These are phyloP conservation scores for Globisporangium yorkense DNA, from an alignment of 352 stramenopile genomes.

Conservation along the genomic window DNA sequence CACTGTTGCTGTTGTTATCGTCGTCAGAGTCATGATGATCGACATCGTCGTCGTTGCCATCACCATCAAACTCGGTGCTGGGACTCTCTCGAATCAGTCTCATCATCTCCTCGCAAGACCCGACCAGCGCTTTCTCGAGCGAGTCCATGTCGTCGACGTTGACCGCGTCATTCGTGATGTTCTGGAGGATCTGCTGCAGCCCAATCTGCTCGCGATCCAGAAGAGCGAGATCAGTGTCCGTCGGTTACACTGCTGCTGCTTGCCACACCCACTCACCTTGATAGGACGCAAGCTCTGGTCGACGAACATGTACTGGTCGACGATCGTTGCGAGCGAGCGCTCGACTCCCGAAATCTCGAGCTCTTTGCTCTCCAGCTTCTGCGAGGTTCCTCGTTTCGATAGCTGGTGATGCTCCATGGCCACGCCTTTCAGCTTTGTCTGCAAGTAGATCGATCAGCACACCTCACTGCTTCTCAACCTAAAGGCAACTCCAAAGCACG, in stretches of 20 bases:
- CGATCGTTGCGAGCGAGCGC: conserved; percentile 50
- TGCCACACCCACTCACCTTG: conserved; percentile 34
- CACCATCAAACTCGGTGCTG: background rate
- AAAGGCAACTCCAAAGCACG: background rate
- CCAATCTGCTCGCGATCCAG: conserved; percentile 37
- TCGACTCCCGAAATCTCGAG: conserved; percentile 61
- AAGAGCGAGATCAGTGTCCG: background rate
- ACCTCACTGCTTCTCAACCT: background rate
- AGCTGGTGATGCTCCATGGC: conserved; percentile 46
- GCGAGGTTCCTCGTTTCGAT: conserved; percentile 56
- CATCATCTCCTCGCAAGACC: conserved; percentile 74
- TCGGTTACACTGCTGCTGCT: background rate
- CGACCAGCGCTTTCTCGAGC: conserved; percentile 51
- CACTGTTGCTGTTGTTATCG: conserved; percentile 6
- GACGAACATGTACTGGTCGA: conserved; percentile 82
- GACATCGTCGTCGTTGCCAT: background rate
- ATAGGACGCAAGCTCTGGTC: conserved; percentile 71
- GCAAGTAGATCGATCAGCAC: background rate
- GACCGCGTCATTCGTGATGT: conserved; percentile 61
- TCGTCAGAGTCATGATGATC: conserved; percentile 6
- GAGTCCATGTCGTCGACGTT: conserved; percentile 60
- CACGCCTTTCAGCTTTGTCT: conserved; percentile 45
- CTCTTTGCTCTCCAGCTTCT: conserved; percentile 65
- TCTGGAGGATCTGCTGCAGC: conserved; percentile 75
- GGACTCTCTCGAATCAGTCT: conserved; percentile 39